phyloP scores from a whole-genome alignment of 2,329 filamentous ascomycete species.

The Botrytis galanthina region DNA sequence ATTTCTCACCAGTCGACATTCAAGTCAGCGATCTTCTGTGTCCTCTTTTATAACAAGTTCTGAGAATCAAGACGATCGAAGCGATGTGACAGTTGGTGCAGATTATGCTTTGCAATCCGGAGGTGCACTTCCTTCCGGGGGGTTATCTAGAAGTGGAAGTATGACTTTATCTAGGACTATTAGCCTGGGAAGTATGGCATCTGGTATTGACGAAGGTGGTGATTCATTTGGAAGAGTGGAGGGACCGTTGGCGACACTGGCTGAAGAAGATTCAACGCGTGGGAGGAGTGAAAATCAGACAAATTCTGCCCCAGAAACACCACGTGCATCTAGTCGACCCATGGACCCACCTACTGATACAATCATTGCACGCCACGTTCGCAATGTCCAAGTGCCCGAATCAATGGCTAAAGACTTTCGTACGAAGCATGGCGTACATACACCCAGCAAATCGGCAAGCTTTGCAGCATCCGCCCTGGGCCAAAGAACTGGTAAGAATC shows the following conservation, averaged over 20 bases:
- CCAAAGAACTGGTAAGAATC: slow-evolving; percentile 58
- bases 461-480: slow-evolving; percentile 51
- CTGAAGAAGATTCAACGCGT: slow-evolving; percentile 53
- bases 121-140: slow-evolving; percentile 62
- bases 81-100: slow-evolving; percentile 70
- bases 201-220: slow-evolving; percentile 59
- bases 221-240: slow-evolving; percentile 42
- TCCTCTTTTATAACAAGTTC: slow-evolving; percentile 57
- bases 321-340: slow-evolving; percentile 56
- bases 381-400: slow-evolving; percentile 86
- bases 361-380: slow-evolving; percentile 81
- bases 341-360: slow-evolving; percentile 76
- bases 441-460: slow-evolving; percentile 51
- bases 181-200: slow-evolving; percentile 87
- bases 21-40: slow-evolving; percentile 58
- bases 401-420: slow-evolving; percentile 84
- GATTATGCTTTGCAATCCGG: slow-evolving; percentile 84
- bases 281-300: slow-evolving; percentile 47
- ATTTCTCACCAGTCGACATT: slow-evolving; percentile 53
- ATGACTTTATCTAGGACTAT: slow-evolving; percentile 70
- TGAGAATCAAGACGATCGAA: slow-evolving; percentile 53
- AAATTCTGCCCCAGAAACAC: slow-evolving; percentile 61
- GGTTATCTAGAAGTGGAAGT: slow-evolving; percentile 48
- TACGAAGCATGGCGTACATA: slow-evolving; percentile 65
- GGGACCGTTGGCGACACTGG: slow-evolving; percentile 53